These are phyloP conservation scores for Rhodotorula diobovata DNA, from an alignment of 768 basidiomycete genomes.

Conservation along the genomic window DNA sequence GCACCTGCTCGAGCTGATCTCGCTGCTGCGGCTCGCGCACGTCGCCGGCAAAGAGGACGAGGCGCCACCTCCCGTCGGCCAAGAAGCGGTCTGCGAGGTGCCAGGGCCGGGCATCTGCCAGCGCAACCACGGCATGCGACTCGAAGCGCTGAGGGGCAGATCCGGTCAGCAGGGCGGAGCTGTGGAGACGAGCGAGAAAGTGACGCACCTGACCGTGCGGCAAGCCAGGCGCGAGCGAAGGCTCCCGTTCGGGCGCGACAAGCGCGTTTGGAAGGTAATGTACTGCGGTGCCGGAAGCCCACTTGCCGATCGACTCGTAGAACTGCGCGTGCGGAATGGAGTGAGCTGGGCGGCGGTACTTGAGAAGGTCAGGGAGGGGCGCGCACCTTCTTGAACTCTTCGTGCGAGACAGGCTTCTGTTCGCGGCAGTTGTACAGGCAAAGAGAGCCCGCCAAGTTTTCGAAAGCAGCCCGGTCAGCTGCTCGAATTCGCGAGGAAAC, in stretches of 20 bases:
- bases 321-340: constrained; percentile 4
- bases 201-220: constrained; percentile 50
- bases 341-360: background rate
- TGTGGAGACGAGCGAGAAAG: background rate
- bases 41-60: constrained; percentile 58
- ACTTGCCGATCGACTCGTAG: constrained; percentile 5
- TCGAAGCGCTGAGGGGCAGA: constrained; percentile 50
- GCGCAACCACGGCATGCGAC: constrained; percentile 55
- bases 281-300: constrained; percentile 21
- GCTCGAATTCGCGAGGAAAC: too few species aligned
- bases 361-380: background rate
- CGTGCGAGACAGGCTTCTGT: constrained; percentile 52
- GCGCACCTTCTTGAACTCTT: constrained; percentile 54
- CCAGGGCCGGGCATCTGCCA: constrained; percentile 54
- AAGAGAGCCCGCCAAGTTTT: background rate
- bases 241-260: constrained; percentile 47
- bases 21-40: constrained; percentile 46
- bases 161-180: background rate
- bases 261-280: constrained; percentile 56
- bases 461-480: background rate
- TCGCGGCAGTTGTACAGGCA: background rate
- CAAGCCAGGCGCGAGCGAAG: constrained; percentile 51
- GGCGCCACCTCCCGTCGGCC: constrained; percentile 57
- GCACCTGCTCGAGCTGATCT: constrained; percentile 42
- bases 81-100: constrained; percentile 58